Percentiles rank a stretch among this genome's conserved stretches.
Evolutionary conservation across 2,329 filamentous ascomycete genomes (phyloP).

Genomic region (Alternaria arborescens): DNA sequence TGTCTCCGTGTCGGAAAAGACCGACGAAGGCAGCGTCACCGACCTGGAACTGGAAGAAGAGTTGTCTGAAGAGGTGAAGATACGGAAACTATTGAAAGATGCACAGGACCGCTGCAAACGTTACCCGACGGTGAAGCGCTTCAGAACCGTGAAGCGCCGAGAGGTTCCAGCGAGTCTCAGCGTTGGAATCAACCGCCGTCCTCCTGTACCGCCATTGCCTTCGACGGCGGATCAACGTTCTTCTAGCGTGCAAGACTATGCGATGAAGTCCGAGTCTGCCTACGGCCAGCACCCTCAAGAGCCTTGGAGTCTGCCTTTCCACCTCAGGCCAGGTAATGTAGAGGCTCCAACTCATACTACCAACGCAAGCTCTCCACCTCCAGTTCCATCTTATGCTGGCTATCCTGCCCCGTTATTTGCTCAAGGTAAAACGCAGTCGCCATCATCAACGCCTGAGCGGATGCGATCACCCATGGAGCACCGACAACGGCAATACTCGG

Average conservation of each 20-base stretch:
- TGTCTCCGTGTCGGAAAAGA: slow-evolving; percentile 16
- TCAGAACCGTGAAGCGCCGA: slow-evolving; percentile 24
- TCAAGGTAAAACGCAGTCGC: slow-evolving; percentile 4
- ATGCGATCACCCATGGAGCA: slow-evolving; percentile 5
- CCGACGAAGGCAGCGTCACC: slow-evolving; percentile 29
- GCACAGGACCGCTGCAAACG: slow-evolving; percentile 32
- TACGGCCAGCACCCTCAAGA: slow-evolving; percentile 9
- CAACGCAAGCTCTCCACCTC: neutral
- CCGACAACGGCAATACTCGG: slow-evolving; percentile 11
- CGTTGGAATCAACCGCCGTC: slow-evolving; percentile 1
- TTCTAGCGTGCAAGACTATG: neutral
- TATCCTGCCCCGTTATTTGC: slow-evolving; percentile 1
- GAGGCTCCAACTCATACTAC: neutral
- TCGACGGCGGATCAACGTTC: neutral
- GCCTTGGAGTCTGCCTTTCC: slow-evolving; percentile 14
- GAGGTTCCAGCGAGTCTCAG: slow-evolving; percentile 9
- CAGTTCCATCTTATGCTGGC: neutral
- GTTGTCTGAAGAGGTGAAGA: slow-evolving; percentile 27
- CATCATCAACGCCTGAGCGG: neutral
- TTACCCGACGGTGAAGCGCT: slow-evolving; percentile 31
- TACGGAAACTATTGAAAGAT: slow-evolving; percentile 31
- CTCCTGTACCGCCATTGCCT: slow-evolving; percentile 7
- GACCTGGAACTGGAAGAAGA: slow-evolving; percentile 29
- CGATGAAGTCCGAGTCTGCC: neutral
- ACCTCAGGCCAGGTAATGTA: neutral